Conservation (phyloP, 805 yeast species). For the Ogataea trehaloabstinens region DNA sequence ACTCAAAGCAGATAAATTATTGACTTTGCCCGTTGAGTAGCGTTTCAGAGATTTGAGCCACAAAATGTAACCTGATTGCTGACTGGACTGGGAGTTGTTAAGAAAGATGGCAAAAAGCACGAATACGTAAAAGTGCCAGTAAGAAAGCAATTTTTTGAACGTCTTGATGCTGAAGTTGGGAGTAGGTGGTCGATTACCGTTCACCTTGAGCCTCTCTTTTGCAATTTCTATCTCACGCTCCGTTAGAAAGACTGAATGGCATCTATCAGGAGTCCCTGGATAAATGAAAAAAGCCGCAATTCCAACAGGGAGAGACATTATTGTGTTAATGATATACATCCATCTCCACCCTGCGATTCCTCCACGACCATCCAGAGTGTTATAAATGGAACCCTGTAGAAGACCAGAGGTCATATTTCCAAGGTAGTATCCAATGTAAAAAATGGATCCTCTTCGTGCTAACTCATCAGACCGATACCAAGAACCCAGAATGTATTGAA, state of each 20-base stretch:
- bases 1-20: neutral
- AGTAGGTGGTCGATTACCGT: neutral
- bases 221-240: neutral
- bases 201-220: neutral
- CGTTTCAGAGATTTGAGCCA: constrained; percentile 1
- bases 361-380: neutral
- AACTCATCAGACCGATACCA: constrained; percentile 36
- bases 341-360: constrained; percentile 1
- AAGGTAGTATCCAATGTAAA: constrained; percentile 27
- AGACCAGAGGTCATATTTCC: constrained; percentile 1
- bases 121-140: neutral
- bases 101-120: neutral
- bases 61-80: neutral
- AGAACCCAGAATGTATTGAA: constrained; percentile 33
- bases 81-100: neutral
- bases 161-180: neutral
- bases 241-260: neutral
- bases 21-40: neutral
- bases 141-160: neutral
- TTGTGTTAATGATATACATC: neutral
- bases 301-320: neutral
- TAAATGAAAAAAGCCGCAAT: neutral
- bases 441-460: constrained; percentile 33
- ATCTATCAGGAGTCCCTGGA: neutral
- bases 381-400: neutral